Percentiles rank a stretch among this genome's conserved stretches.
These are phyloP conservation scores for Colletotrichum horii DNA, from an alignment of 2,329 filamentous ascomycete genomes.

Conservation along the genomic window DNA sequence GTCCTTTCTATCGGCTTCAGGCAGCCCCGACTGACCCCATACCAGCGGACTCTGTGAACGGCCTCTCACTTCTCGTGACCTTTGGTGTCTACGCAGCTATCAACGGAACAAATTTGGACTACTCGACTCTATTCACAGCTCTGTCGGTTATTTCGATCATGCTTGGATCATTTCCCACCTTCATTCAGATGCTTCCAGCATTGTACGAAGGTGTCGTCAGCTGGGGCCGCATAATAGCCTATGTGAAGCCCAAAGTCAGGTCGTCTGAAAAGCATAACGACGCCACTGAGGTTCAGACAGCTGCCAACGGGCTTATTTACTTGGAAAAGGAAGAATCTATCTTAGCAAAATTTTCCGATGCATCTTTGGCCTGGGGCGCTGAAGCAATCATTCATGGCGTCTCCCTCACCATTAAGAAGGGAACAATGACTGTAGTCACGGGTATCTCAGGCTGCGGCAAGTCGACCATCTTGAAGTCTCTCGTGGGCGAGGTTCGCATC, in stretches of 20 bases:
- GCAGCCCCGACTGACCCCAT: background rate
- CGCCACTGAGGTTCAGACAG: background rate
- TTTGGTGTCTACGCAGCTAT: background rate
- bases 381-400: background rate
- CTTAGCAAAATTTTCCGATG: background rate
- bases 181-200: background rate
- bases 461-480: background rate
- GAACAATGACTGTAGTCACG: background rate
- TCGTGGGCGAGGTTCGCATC: background rate
- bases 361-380: background rate
- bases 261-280: background rate
- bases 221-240: background rate
- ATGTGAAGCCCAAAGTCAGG: background rate
- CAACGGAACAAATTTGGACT: background rate
- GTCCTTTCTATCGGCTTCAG: background rate
- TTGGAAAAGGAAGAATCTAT: accelerated
- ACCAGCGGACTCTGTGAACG: background rate
- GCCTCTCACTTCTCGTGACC: background rate
- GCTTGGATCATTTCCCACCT: background rate
- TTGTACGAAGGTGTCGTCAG: background rate
- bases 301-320: background rate
- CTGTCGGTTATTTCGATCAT: background rate
- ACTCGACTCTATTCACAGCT: background rate
- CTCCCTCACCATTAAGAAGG: background rate
- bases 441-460: background rate